phyloP scores from a whole-genome alignment of 306 rosid genomes.

The Bauhinia variegata region DNA sequence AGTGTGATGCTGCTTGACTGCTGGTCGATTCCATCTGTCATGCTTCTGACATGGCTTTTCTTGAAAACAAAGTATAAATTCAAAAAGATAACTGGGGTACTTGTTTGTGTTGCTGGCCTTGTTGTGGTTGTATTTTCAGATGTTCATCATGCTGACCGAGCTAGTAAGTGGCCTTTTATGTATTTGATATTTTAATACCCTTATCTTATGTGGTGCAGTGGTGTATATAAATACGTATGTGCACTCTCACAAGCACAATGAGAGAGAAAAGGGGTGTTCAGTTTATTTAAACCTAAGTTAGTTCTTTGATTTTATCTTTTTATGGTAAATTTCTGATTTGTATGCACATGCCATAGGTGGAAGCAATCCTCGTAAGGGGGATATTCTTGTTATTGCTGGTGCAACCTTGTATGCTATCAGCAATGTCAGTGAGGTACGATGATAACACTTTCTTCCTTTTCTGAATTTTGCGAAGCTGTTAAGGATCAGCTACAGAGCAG shows the following conservation, averaged over 20 bases:
- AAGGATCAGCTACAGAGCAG: background rate
- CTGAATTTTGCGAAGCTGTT: background rate
- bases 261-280: background rate
- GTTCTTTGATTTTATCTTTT: slow-evolving; percentile 21
- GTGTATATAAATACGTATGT: background rate
- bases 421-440: slow-evolving; percentile 80
- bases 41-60: slow-evolving; percentile 96
- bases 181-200: slow-evolving; percentile 7
- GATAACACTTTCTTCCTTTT: background rate
- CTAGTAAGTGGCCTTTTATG: slow-evolving; percentile 54
- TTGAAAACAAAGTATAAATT: slow-evolving; percentile 86
- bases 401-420: slow-evolving; percentile 78
- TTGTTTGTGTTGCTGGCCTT: slow-evolving; percentile 86
- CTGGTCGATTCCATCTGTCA: slow-evolving; percentile 91
- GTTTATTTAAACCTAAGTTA: background rate
- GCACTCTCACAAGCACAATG: background rate
- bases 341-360: slow-evolving; percentile 60
- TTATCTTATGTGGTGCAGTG: slow-evolving; percentile 13
- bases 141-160: slow-evolving; percentile 81
- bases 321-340: slow-evolving; percentile 30
- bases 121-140: slow-evolving; percentile 86
- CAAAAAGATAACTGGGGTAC: slow-evolving; percentile 71
- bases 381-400: slow-evolving; percentile 72
- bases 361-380: slow-evolving; percentile 69
- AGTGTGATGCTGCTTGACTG: slow-evolving; percentile 97